Conservation (phyloP, 2,329 filamentous ascomycete genomes). For the Phialophora macrospora region DNA sequence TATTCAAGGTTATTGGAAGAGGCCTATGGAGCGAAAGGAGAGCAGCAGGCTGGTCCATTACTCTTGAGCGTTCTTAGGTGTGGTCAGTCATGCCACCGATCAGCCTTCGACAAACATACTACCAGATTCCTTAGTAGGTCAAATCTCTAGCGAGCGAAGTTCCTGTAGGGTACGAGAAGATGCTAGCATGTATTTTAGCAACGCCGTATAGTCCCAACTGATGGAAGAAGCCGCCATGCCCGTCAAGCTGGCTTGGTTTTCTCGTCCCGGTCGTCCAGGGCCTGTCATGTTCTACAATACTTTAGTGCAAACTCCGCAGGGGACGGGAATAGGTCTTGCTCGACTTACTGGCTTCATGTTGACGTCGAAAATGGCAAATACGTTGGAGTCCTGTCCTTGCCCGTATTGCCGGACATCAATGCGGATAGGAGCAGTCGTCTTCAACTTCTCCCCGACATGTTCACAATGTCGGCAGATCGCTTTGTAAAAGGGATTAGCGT, state of each 20-base stretch:
- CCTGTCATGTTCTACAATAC: constrained; percentile 53
- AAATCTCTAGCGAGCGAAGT: not conserved
- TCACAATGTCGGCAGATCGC: constrained; percentile 49
- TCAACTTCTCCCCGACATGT: constrained; percentile 47
- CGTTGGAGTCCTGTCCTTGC: constrained; percentile 34
- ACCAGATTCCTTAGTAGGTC: not conserved
- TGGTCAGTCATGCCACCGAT: too few species aligned
- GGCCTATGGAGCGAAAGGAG: too few species aligned
- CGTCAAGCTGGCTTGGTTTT: constrained; percentile 56
- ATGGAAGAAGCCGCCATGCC: constrained; percentile 51
- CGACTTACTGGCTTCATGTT: constrained; percentile 58
- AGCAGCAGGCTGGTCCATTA: too few species aligned
- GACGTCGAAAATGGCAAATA: constrained; percentile 57
- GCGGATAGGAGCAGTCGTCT: constrained; percentile 52
- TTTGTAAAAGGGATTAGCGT: constrained; percentile 43
- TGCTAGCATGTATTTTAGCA: constrained; percentile 48
- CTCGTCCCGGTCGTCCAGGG: constrained; percentile 53
- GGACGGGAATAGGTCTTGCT: constrained; percentile 14
- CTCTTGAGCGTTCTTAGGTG: too few species aligned
- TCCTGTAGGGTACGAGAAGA: constrained; percentile 34
- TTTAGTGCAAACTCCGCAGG: not conserved
- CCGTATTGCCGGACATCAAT: constrained; percentile 54
- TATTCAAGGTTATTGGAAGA: too few species aligned
- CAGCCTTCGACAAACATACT: not conserved
- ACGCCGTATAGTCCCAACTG: constrained; percentile 51